Percentiles rank a stretch among this genome's conserved stretches.
Conservation (phyloP, 352 stramenopile species). For the Pythium folliculosum region DNA sequence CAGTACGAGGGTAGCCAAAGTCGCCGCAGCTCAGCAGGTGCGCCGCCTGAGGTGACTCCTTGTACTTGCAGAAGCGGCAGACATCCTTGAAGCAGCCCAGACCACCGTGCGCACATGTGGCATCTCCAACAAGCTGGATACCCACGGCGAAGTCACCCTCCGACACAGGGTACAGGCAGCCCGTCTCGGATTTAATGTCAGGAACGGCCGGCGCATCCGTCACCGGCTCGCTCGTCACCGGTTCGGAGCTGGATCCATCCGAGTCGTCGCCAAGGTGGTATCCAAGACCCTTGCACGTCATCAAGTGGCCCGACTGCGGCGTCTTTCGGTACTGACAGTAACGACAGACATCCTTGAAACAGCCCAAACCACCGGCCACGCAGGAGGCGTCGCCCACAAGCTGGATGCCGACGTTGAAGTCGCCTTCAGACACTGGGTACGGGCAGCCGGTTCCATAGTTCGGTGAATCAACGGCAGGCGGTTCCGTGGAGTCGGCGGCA, state of each 20-base stretch:
- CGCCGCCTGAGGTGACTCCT: constrained; percentile 9
- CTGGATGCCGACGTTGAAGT: constrained; percentile 16
- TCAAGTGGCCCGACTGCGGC: constrained; percentile 24
- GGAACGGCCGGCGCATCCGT: neutral
- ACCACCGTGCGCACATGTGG: constrained; percentile 17
- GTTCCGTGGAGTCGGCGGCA: neutral
- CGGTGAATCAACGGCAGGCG: neutral
- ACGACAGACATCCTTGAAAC: constrained; percentile 35
- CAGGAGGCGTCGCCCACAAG: constrained; percentile 34
- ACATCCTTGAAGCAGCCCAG: constrained; percentile 20
- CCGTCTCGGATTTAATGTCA: neutral
- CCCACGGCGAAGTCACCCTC: constrained; percentile 19
- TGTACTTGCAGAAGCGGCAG: constrained; percentile 24
- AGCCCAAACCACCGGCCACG: constrained; percentile 26
- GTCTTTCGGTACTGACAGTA: constrained; percentile 35
- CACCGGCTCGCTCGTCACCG: neutral
- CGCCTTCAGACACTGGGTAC: constrained; percentile 29
- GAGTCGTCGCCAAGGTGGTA: constrained; percentile 8
- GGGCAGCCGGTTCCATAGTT: constrained; percentile 11
- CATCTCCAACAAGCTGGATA: constrained; percentile 27
- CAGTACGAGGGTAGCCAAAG: neutral
- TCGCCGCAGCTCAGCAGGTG: constrained; percentile 13
- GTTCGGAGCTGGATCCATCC: neutral
- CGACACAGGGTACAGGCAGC: constrained; percentile 20
- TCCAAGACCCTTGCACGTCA: constrained; percentile 16